Evolutionary conservation across 1,139 yeast species (phyloP).

Genomic region (Blastobotrys persicus): DNA sequence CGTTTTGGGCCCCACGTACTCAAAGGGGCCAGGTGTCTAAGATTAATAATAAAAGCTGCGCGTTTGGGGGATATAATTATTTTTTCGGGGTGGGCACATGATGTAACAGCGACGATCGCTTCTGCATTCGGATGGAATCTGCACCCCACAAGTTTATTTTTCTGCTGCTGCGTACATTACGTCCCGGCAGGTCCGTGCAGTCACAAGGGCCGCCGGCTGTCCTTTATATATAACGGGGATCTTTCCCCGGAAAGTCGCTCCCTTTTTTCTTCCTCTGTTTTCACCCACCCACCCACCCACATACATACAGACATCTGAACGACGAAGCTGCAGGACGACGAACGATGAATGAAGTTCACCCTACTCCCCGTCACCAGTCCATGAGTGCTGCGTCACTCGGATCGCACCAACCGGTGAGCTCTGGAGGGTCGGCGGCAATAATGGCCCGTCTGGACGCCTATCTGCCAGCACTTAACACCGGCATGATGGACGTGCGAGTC

Average conservation of each 20-base stretch:
- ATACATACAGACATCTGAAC: neutral
- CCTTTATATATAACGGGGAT: neutral
- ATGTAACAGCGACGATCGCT: conserved; percentile 3
- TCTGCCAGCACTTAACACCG: conserved; percentile 33
- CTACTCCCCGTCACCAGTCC: neutral
- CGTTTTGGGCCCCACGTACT: conserved; percentile 2
- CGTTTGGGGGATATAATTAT: neutral
- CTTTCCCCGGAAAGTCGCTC: neutral
- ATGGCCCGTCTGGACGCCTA: conserved; percentile 32
- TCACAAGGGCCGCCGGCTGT: neutral
- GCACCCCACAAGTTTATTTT: conserved; percentile 10
- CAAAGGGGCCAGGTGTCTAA: neutral
- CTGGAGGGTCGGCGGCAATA: conserved; percentile 20
- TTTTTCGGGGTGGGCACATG: neutral
- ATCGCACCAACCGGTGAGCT: conserved; percentile 1
- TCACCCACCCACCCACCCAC: neutral
- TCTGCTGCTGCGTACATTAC: conserved; percentile 1
- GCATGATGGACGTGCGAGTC: conserved; percentile 34
- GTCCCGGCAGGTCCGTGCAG: neutral
- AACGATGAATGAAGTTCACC: neutral
- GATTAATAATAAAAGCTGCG: neutral
- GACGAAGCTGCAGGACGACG: neutral
- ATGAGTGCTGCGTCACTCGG: neutral
- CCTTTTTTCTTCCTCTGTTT: neutral
- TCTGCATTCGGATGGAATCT: neutral